Conservation (phyloP, 371 early-diverging fungal species). For the Lichtheimia ramosa region DNA sequence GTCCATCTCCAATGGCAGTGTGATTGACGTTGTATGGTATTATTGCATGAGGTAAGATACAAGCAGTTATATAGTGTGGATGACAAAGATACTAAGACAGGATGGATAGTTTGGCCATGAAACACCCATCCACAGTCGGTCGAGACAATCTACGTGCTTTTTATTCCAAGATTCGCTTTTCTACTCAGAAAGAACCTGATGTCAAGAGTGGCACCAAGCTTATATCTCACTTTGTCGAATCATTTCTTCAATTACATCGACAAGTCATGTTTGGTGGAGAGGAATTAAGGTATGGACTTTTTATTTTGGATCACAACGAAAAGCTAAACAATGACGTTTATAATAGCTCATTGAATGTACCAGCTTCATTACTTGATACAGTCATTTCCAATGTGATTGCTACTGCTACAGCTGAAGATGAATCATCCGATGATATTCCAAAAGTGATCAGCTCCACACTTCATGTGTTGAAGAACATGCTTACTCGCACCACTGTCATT, state of each 20-base stretch:
- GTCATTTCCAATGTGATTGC: neutral
- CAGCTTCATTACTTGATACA: neutral
- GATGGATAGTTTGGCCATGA: conserved; percentile 35
- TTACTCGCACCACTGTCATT: conserved; percentile 36
- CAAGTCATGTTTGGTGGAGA: conserved; percentile 37
- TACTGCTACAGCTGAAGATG: neutral
- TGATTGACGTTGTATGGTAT: conserved; percentile 52
- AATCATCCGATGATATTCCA: neutral
- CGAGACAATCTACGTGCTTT: conserved; percentile 46
- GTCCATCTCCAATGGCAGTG: conserved; percentile 43
- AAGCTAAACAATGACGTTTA: too few species aligned
- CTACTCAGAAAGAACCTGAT: conserved; percentile 10
- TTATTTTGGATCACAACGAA: too few species aligned
- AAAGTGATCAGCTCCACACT: conserved; percentile 14
- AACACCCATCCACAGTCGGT: conserved; percentile 39
- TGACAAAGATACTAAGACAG: neutral
- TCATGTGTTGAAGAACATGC: conserved; percentile 35
- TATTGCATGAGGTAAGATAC: conserved; percentile 48
- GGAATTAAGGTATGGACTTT: neutral
- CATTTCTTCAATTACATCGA: conserved; percentile 40
- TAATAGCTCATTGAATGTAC: neutral
- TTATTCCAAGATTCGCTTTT: conserved; percentile 40
- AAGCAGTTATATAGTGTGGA: neutral
- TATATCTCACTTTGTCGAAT: conserved; percentile 36
- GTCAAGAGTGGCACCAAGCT: conserved; percentile 9